Conservation (phyloP, 2,329 filamentous ascomycete species). For the Byssothecium circinans region DNA sequence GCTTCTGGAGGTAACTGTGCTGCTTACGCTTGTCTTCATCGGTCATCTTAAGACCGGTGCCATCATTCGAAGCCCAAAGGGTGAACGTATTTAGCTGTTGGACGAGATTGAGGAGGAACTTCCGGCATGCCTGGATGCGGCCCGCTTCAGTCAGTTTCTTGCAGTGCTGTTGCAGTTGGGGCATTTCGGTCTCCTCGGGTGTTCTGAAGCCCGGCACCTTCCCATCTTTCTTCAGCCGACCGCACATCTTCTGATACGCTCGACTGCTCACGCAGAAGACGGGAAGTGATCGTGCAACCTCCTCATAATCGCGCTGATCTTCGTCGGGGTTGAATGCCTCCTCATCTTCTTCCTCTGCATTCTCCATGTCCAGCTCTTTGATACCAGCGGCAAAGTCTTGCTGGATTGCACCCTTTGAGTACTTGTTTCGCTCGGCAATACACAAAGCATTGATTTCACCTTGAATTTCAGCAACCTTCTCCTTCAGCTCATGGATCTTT, state of each 20-base stretch:
- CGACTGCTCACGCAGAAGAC: slow-evolving; percentile 67
- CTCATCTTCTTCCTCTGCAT: slow-evolving; percentile 56
- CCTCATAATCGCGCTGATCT: slow-evolving; percentile 58
- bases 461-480: slow-evolving; percentile 34
- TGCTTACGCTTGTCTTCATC: slow-evolving; percentile 46
- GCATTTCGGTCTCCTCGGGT: slow-evolving; percentile 61
- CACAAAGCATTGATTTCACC: slow-evolving; percentile 47
- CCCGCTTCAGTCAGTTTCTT: slow-evolving; percentile 58
- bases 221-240: slow-evolving; percentile 56
- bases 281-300: slow-evolving; percentile 58
- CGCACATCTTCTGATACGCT: slow-evolving; percentile 64
- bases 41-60: slow-evolving; percentile 45
- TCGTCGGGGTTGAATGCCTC: slow-evolving; percentile 57
- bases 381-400: slow-evolving; percentile 63
- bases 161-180: slow-evolving; percentile 61
- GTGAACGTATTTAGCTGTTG: slow-evolving; percentile 57
- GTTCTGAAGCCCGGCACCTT: slow-evolving; percentile 56
- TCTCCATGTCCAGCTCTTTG: slow-evolving; percentile 61
- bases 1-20: slow-evolving; percentile 41
- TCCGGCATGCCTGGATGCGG: slow-evolving; percentile 48
- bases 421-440: slow-evolving; percentile 60
- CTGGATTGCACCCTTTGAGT: slow-evolving; percentile 58
- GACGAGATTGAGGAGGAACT: slow-evolving; percentile 56
- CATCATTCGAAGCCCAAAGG: slow-evolving; percentile 53
- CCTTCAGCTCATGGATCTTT: slow-evolving; percentile 31